Base-by-base conservation (phyloP, 495 filamentous ascomycete genomes). In the Penicillium chermesinum region DNA sequence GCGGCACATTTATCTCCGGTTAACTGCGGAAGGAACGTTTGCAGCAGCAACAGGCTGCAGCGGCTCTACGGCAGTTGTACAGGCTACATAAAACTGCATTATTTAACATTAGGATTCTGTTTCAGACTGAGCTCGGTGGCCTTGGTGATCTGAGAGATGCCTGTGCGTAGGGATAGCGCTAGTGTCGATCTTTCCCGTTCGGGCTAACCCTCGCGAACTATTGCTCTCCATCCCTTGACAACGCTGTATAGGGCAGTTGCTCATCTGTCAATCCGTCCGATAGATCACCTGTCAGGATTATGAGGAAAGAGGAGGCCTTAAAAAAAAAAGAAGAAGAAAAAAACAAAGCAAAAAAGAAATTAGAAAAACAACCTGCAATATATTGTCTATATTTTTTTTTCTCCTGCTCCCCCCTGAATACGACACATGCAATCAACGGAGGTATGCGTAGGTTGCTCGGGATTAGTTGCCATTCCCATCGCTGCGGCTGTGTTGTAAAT, bases 31-130 rank as follows among this genome's bases (percentile, higher is more conserved):
- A 19, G 27, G 25, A 33, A 27, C 12, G 60, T 63, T n/a, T 63
- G 60, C 49, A 38, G 34, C 12, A 49, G 60, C 47, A 58, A 63
- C 60, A 16, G 21, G 32, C 13, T 51, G 35, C 47, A 49, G 51
- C 27, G 46, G 44, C 49, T 25, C 44, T 50, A 50, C 51, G 54
- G 51, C 20, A 58, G 48, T 40, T 33, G 37, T 43, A 32, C 36
- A 10, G 25, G 25, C 53, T 49, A 16, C 19, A 19, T 33, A 27
- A 3, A n/a, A 17, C 25, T 41, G 41, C 42, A 37, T 16, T 18
- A 49, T 14, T 43, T 46, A 38, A 32, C 40, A 46, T 46, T 20
- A 30, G 14, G 40, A 10, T 48, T 38, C 34, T 17, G 53, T 60
- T 60, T 60, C 57, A 63, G 51, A 60, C 54, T 49, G 32, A 35